These are phyloP conservation scores for Ganoderma boninense DNA, from an alignment of 1,284 basidiomycete genomes.

Conservation along the genomic window DNA sequence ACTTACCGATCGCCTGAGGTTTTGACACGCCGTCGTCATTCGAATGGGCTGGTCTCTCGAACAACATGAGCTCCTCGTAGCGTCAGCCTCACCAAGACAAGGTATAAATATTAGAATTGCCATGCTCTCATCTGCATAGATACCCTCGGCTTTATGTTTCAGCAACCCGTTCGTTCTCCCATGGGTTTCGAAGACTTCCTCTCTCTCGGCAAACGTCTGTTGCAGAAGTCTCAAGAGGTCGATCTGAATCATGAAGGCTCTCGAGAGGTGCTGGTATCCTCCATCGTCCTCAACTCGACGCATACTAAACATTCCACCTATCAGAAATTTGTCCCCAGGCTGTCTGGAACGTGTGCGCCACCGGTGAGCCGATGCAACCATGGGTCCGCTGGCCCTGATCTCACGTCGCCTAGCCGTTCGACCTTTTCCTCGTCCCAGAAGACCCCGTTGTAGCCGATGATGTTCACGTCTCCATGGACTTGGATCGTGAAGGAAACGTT, in stretches of 20 bases:
- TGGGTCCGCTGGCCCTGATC: neutral
- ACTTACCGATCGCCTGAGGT: neutral
- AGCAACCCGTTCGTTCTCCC: neutral
- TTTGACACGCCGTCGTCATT: neutral
- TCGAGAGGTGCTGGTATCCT: neutral
- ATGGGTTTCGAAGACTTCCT: neutral
- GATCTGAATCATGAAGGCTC: neutral
- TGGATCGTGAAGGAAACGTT: neutral
- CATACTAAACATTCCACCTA: neutral
- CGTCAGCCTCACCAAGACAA: neutral
- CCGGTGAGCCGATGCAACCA: neutral
- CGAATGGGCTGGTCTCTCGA: conserved; percentile 2
- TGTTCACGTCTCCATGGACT: conserved; percentile 3
- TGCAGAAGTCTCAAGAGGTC: neutral
- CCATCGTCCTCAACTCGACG: neutral
- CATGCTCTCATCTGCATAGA: neutral
- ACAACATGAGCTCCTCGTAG: neutral
- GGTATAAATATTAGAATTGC: neutral
- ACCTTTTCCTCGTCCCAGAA: neutral
- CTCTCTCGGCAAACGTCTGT: neutral
- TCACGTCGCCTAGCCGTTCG: neutral
- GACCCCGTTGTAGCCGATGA: neutral
- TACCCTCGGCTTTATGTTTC: neutral
- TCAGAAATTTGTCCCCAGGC: neutral
- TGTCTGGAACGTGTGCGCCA: neutral